Base-by-base conservation (phyloP, 768 basidiomycete genomes). In the Leccinum obscurum region DNA sequence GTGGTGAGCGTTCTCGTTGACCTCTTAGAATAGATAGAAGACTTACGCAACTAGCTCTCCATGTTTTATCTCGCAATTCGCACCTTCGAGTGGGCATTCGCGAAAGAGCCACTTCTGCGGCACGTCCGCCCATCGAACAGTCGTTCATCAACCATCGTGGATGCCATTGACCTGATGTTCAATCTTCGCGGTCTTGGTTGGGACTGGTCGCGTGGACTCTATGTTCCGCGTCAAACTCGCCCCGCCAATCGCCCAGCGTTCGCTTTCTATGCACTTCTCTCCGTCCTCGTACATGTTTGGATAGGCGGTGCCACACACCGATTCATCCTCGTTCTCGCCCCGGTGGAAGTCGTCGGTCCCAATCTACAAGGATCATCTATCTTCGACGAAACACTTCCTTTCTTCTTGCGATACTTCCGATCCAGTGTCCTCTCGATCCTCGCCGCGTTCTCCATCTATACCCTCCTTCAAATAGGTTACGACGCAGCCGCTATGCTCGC, bases 101-200 rank as follows among this genome's bases (percentile, higher is more conserved):
- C 34, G 10, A 58, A 62, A 22, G 55, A 61, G 13, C 67, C 65
- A n/a, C 58, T 63, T 1, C 44, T 59, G 17, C 68, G 69, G 20
- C 48, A 54, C 22, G 20, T 58, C 22, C 63, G 59, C 34, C 64
- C 60, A 26, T 24, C 28, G 14, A 57, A 54, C 3, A 28, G 54
- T 22, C 28, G 51, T 9, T 39, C 54, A 6, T 60, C 62, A 2
- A 48, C 41, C 44, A 17, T 62, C 39, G 44, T 59, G 48, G 80
- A 89, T 57, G 80, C 81, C 2, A 62, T 80, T 14, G 85, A 88
- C 56, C 77, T 89, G 20, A 62, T 61, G 24, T 75, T 72, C 64
- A 85, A 80, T 61, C 64, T 83, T 14, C 84, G 88, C n/a, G 88
- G 87, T 7, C 66, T 76, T 51, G 85, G 84, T 14, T 89, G 87